A percentile compares a stretch with the other conserved stretches of the same genome.
phyloP scores from a whole-genome alignment of 441 rosid genomes.

The Dalechampia spathulata region DNA sequence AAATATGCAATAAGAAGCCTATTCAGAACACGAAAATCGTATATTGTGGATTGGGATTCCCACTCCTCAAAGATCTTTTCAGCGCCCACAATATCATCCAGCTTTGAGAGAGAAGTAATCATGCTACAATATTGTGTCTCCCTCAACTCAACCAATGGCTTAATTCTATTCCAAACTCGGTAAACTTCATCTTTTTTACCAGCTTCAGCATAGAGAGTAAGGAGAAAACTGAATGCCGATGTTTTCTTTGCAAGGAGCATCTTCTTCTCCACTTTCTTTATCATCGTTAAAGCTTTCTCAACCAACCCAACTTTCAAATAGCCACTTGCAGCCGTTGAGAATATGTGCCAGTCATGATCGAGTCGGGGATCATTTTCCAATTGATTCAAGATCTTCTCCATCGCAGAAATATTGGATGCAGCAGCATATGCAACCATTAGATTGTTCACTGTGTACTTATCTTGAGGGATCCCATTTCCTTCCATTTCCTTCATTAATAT shows the following conservation, averaged over 20 bases:
- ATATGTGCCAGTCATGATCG: constrained; percentile 14
- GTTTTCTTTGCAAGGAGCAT: constrained; percentile 1
- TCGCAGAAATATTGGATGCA: constrained; percentile 16
- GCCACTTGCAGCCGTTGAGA: constrained; percentile 21
- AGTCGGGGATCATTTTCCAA: constrained; percentile 6
- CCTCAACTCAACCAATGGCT: constrained; percentile 2
- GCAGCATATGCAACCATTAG: constrained; percentile 12
- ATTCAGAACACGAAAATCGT: constrained; percentile 19
- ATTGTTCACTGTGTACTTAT: constrained; percentile 11
- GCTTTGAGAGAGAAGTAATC: constrained; percentile 15
- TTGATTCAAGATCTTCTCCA: constrained; percentile 24
- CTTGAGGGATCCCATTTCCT: constrained; percentile 11
- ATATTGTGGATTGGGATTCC: constrained; percentile 17
- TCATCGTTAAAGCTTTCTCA: constrained; percentile 24
- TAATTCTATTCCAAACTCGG: constrained; percentile 27
- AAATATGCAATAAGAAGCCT: constrained; percentile 18
- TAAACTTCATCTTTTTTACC: constrained; percentile 26
- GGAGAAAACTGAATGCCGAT: constrained; percentile 13
- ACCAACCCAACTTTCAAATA: constrained; percentile 19
- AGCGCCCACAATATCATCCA: constrained; percentile 29
- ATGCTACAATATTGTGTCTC: constrained; percentile 1
- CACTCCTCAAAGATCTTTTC: constrained; percentile 30
- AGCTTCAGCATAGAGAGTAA: constrained; percentile 11
- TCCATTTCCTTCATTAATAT: constrained; percentile 31
- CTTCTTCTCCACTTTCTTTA: constrained; percentile 24